phyloP scores from a whole-genome alignment of 805 yeast species.

The Starmerella apicola region DNA sequence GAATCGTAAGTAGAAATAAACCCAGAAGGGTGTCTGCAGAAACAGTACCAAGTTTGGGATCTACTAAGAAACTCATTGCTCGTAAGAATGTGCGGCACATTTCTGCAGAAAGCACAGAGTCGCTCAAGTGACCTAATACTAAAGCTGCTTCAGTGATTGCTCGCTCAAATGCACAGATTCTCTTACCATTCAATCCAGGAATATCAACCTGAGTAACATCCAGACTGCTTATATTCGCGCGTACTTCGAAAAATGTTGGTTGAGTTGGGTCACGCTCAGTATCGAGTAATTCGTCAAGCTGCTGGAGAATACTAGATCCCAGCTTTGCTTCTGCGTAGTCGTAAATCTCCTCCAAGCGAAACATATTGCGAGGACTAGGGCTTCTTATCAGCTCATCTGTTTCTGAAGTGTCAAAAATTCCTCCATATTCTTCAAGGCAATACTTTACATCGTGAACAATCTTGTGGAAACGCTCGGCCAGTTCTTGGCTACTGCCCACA shows the following conservation, averaged over 20 bases:
- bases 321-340: conserved; percentile 61
- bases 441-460: conserved; percentile 5
- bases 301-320: conserved; percentile 54
- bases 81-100: conserved; percentile 32
- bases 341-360: conserved; percentile 30
- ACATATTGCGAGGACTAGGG: neutral
- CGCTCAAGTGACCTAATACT: conserved; percentile 23
- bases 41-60: conserved; percentile 26
- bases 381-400: neutral
- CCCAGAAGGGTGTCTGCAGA: conserved; percentile 79
- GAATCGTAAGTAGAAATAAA: conserved; percentile 56
- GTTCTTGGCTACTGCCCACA: conserved; percentile 8
- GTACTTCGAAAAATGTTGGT: conserved; percentile 16
- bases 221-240: conserved; percentile 22
- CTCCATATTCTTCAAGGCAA: conserved; percentile 7
- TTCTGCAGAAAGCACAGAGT: conserved; percentile 21
- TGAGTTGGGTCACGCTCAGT: conserved; percentile 2
- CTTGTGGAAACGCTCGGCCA: conserved; percentile 14
- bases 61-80: conserved; percentile 39
- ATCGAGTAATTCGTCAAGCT: conserved; percentile 26
- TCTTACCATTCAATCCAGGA: conserved; percentile 24
- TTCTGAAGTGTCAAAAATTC: conserved; percentile 1
- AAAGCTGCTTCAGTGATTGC: conserved; percentile 35
- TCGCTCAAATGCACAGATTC: conserved; percentile 21
- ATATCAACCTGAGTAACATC: conserved; percentile 35